Percentiles rank a stretch among this genome's conserved stretches.
These are phyloP conservation scores for Mortierella sp. DNA, from an alignment of 371 early-diverging fungal genomes.

Conservation along the genomic window DNA sequence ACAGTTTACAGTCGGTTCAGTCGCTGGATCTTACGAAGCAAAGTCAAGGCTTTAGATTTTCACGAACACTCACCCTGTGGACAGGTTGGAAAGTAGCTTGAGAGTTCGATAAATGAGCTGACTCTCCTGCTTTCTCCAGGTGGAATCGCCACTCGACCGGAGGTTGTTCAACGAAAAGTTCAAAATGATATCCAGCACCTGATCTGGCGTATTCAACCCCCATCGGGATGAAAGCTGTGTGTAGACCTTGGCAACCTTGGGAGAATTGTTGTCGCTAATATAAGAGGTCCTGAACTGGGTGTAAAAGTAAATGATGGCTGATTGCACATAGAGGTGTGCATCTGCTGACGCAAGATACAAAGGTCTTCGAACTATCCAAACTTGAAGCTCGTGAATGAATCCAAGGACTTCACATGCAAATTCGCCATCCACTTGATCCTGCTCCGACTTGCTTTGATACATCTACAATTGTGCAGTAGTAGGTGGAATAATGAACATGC, in stretches of 20 bases:
- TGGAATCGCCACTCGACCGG: slow-evolving; percentile 61
- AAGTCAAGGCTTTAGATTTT: too few relatives aligned
- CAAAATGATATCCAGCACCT: slow-evolving; percentile 75
- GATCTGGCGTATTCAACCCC: slow-evolving; percentile 43
- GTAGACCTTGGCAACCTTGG: slow-evolving; percentile 67
- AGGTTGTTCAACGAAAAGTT: slow-evolving; percentile 60
- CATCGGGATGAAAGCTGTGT: slow-evolving; percentile 41
- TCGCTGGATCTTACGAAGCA: too few relatives aligned
- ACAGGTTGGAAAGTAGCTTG: slow-evolving; percentile 78
- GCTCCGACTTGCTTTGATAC: slow-evolving; percentile 70
- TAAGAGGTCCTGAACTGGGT: slow-evolving; percentile 81
- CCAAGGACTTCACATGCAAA: slow-evolving; percentile 69
- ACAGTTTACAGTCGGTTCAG: too few relatives aligned
- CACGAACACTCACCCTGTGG: slow-evolving; percentile 87
- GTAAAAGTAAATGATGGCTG: slow-evolving; percentile 83
- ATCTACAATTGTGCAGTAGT: slow-evolving; percentile 60
- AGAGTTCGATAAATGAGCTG: slow-evolving; percentile 66
- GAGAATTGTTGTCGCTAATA: slow-evolving; percentile 72
- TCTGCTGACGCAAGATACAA: slow-evolving; percentile 36
- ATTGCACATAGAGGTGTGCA: slow-evolving; percentile 51
- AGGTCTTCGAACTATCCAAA: slow-evolving; percentile 43
- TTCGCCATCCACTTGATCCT: slow-evolving; percentile 74
- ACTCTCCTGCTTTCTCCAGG: slow-evolving; percentile 60
- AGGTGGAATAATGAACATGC: neutral
- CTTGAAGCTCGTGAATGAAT: slow-evolving; percentile 64